Conservation (phyloP, 345 rosid genomes). For the Rhodamnia argentea region DNA sequence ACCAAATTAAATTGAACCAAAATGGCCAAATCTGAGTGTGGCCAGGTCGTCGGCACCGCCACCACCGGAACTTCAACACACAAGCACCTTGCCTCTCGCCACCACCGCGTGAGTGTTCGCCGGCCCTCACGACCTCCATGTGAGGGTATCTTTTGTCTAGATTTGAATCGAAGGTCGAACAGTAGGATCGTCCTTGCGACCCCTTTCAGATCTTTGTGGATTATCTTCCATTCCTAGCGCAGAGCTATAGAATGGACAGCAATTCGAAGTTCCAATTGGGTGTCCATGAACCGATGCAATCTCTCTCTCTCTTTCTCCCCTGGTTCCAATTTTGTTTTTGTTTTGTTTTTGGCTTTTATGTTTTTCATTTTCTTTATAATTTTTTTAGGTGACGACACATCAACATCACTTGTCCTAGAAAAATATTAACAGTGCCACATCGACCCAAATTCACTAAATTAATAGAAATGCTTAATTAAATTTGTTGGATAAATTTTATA, state of each 20-base stretch:
- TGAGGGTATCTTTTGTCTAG: no score
- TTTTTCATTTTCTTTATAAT: not conserved
- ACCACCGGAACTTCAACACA: no score
- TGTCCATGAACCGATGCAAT: no score
- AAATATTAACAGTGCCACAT: not conserved
- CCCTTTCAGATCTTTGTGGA: no score
- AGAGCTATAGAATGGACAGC: no score
- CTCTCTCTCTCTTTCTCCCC: not conserved
- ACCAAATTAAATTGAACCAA: not conserved
- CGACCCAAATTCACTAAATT: fast-evolving
- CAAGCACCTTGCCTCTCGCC: no score
- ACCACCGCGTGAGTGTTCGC: no score
- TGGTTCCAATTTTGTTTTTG: not conserved
- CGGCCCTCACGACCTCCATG: no score
- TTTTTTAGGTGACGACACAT: not conserved
- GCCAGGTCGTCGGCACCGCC: not conserved
- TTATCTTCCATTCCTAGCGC: no score
- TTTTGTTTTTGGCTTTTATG: not conserved
- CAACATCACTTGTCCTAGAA: not conserved
- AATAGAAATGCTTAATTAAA: not conserved
- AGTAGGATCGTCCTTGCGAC: no score
- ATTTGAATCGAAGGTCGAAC: no score
- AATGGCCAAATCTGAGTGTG: not conserved
- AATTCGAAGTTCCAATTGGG: no score
- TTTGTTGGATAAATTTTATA: not conserved